Evolutionary conservation across 106 monocot genomes (phyloP), one percentile per base, ranked within the genome.

Genomic region (Apostasia shenzhenica): DNA sequence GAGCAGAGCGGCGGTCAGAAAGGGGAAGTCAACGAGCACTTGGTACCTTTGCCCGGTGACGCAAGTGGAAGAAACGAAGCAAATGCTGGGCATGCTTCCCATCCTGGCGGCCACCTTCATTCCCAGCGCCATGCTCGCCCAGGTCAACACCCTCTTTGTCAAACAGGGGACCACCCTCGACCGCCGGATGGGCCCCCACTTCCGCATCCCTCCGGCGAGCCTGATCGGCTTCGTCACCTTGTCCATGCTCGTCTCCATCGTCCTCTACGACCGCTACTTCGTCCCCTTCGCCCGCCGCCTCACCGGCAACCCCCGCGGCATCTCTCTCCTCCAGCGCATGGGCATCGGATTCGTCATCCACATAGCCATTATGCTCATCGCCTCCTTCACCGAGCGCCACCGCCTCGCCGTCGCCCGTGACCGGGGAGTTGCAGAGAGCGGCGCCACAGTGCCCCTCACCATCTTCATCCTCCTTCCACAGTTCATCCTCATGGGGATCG

Each of bases 21-120:
- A 44, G 11, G 57, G 45, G 0, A 62, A 62, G 1, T 38, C 59
- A 5, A 58, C 57, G 1, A 41, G 58, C 1, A 50, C 59, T 61
- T 84, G 91, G 87, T 58, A 41, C 4, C 46, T 82, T 42, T 81
- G 81, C 69, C 41, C 81, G 2, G 73, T 86, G 12, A 90, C 81
- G 10, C 76, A 81, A 14, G 83, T 86, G 14, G 90, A 90, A 59
- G 86, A 90, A 76, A 83, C 90, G 10, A 90, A 90, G 63, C 86
- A 79, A 49, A 90, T 90, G 42, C 40, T 86, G 3, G 38, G 66
- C 10, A 72, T 86, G 83, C 67, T 90, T 48, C 90, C 86, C 1
- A 60, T 90, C 49, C 64, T 85, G 38, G 2, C 73, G 2, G 38
- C 74, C 14, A 77, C 72, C 42, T 75, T 90, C 44, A 39, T 90